A percentile compares a stretch with the other conserved stretches of the same genome.
Conservation (phyloP, 2,329 filamentous ascomycete genomes). For the Ophiostoma ulmi region DNA sequence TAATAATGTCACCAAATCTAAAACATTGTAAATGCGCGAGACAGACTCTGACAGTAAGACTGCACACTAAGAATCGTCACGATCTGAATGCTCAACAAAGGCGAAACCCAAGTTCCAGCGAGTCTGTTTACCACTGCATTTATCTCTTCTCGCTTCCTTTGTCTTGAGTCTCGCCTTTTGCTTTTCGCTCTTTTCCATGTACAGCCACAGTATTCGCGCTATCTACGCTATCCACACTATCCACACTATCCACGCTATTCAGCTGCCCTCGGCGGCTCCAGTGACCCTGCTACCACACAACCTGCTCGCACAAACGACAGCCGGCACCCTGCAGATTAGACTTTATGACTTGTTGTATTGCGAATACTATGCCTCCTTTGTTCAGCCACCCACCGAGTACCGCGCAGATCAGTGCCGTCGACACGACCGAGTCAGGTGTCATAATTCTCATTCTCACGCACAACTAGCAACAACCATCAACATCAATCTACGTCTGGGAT, state of each 20-base stretch:
- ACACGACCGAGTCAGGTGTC: not conserved
- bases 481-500: not conserved
- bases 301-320: not conserved
- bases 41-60: not conserved
- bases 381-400: not conserved
- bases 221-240: not conserved
- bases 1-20: not conserved
- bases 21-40: not conserved
- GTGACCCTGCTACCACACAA: not conserved
- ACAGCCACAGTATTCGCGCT: not conserved
- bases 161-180: not conserved
- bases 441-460: not conserved
- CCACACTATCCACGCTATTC: not conserved
- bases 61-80: not conserved
- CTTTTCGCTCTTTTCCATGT: not conserved
- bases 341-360: not conserved
- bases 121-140: no score
- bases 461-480: not conserved
- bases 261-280: not conserved
- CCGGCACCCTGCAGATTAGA: not conserved
- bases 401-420: not conserved
- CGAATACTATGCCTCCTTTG: not conserved
- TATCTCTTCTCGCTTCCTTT: no score
- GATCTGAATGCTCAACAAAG: not conserved
- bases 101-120: no score